Evolutionary conservation across 2,329 filamentous ascomycete genomes (phyloP).

Genomic region (Colletotrichum plurivorum): DNA sequence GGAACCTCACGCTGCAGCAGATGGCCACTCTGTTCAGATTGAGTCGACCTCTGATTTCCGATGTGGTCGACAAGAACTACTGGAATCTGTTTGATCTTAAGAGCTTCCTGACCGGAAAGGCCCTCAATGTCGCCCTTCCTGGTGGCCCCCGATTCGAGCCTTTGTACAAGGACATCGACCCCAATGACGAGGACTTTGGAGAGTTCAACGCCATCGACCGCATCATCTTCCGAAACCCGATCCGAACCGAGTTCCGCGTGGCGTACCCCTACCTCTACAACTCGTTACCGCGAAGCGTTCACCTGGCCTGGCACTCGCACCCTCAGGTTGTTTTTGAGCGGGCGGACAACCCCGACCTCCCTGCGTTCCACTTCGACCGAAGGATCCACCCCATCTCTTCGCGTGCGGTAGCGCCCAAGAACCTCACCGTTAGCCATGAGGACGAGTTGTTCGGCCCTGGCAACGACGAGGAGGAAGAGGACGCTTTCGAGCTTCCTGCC

Average conservation of each 20-base stretch:
- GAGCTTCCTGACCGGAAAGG: constrained; percentile 96
- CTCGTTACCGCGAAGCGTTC: constrained; percentile 93
- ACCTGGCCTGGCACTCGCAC: constrained; percentile 92
- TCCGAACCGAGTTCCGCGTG: constrained; percentile 95
- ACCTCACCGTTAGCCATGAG: constrained; percentile 91
- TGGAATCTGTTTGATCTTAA: constrained; percentile 97
- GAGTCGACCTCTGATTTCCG: constrained; percentile 90
- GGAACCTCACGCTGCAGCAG: constrained; percentile 93
- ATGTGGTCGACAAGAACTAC: constrained; percentile 96
- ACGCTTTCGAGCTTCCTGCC: constrained; percentile 85
- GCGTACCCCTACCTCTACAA: constrained; percentile 97
- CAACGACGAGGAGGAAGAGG: constrained; percentile 83
- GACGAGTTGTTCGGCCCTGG: constrained; percentile 91
- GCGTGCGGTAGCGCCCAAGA: constrained; percentile 92
- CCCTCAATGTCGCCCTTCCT: constrained; percentile 96
- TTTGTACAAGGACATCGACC: constrained; percentile 97
- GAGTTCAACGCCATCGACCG: constrained; percentile 99
- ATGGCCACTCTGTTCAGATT: constrained; percentile 97
- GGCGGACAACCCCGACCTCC: constrained; percentile 88
- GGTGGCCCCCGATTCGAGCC: constrained; percentile 97
- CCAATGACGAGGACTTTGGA: constrained; percentile 98
- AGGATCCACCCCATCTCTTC: constrained; percentile 98
- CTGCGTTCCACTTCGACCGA: constrained; percentile 98
- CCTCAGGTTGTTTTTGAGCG: constrained; percentile 93
- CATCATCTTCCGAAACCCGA: constrained; percentile 96